Conservation (phyloP, 2,329 filamentous ascomycete species). For the Fusarium nodosum region DNA sequence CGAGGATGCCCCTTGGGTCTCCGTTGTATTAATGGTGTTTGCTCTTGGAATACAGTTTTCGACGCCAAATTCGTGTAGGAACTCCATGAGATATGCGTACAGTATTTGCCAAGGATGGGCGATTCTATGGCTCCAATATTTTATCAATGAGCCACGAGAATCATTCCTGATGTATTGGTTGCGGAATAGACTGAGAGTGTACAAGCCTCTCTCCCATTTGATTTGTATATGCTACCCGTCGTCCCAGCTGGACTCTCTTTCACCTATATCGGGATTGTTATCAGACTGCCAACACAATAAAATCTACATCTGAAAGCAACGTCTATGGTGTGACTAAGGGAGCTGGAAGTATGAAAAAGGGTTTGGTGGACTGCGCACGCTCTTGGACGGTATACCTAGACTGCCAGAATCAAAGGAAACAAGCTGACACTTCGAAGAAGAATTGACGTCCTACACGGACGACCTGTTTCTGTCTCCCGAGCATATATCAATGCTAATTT, state of each 20-base stretch:
- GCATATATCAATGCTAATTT: slow-evolving; percentile 26
- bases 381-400: slow-evolving; percentile 34
- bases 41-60: slow-evolving; percentile 43
- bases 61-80: not conserved
- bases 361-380: slow-evolving; percentile 47
- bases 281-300: slow-evolving; percentile 39
- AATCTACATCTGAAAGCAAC: slow-evolving; percentile 28
- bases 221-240: slow-evolving; percentile 38
- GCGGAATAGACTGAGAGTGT: slow-evolving; percentile 39
- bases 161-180: slow-evolving; percentile 37
- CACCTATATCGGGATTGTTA: slow-evolving; percentile 45
- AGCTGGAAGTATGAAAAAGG: slow-evolving; percentile 36
- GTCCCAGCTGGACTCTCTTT: slow-evolving; percentile 42
- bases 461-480: slow-evolving; percentile 38
- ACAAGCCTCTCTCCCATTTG: slow-evolving; percentile 41
- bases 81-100: slow-evolving; percentile 15
- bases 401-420: not conserved
- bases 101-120: slow-evolving; percentile 35
- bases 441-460: slow-evolving; percentile 40
- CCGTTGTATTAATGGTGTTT: slow-evolving; percentile 44
- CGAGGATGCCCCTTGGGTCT: slow-evolving; percentile 39
- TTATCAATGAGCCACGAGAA: slow-evolving; percentile 30
- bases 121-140: slow-evolving; percentile 33
- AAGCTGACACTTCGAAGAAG: slow-evolving; percentile 27
- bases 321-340: not conserved